Percentiles rank a stretch among this genome's conserved stretches.
Conservation (phyloP, 208 protist genomes). For the Perkinsela sp. region DNA sequence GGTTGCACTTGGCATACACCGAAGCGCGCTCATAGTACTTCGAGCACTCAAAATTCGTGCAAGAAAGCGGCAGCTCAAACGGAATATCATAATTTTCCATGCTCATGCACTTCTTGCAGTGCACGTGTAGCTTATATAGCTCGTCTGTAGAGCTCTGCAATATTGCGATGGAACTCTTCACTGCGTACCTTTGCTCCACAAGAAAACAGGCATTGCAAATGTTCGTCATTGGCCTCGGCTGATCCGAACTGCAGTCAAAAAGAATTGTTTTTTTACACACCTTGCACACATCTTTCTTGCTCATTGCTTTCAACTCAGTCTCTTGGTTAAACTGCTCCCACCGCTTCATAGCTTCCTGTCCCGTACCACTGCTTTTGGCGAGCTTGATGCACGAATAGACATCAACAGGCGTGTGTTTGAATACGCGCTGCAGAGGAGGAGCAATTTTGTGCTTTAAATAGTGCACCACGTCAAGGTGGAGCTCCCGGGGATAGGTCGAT, state of each 20-base stretch:
- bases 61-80: background rate
- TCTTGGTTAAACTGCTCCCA: background rate
- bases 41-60: background rate
- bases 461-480: conserved; percentile 22
- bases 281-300: background rate
- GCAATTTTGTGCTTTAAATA: conserved; percentile 42
- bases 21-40: background rate
- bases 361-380: background rate
- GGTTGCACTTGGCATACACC: background rate
- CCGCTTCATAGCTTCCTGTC: background rate
- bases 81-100: background rate
- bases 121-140: background rate
- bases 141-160: background rate
- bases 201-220: background rate
- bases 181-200: background rate
- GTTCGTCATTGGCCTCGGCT: background rate
- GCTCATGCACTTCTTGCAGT: background rate
- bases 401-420: conserved; percentile 31
- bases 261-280: background rate
- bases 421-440: conserved; percentile 34
- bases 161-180: background rate
- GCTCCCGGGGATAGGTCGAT: conserved; percentile 6
- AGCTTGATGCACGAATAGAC: conserved; percentile 10
- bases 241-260: background rate
- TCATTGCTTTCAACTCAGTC: background rate